Base-by-base conservation (phyloP, 257 asterid species). In the Solanum appendiculatum region DNA sequence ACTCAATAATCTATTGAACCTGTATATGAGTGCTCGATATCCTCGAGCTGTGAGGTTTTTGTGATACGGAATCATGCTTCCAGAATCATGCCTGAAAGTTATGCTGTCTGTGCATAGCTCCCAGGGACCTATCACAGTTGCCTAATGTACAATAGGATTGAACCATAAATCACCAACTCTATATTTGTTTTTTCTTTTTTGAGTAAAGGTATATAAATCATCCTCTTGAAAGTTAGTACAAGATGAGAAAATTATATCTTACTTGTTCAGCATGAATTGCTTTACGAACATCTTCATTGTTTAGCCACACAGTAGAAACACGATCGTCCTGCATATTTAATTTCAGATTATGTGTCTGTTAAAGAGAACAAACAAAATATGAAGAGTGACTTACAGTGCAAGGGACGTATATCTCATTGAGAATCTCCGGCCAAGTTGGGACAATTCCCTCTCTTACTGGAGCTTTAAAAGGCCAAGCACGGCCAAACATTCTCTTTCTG, bases 381-480 rank as follows among this genome's bases (percentile, higher is more conserved):
- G 18, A 69, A 64, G 82, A 87, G 73, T 73, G 83, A 83, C 98
- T 92, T 89, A 97, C 99, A 11, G 95, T 94, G 94, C 99, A 97
- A 0, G 96, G 98, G 74, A 95, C 96, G 5, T 42, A 5, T 51
- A 56, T 78, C 48, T 88, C 64, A 16, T 87, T 85, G 87, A 91
- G 91, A 91, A 97, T 92, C 84, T 97, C 90, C 1, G 99, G 98
- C 99, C 99, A 97, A 48, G 93, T 88, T 18, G 98, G 98, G 86
- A 97, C 98, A 82, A 87, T 87, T 64, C 99, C 99, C 5, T 89
- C 94, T 92, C 92, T 92, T 33, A 97, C 99, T 2, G 96, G 98
- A 83, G 99, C 98, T 93, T 97, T 90, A 74, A 91, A 87, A 44
- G 99, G 99, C 99, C 98, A 97, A 10, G 98, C 98, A 68, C 99